A percentile compares a stretch with the other conserved stretches of the same genome.
phyloP scores from a whole-genome alignment of 305 asterid species.

The Fraxinus angustifolia region DNA sequence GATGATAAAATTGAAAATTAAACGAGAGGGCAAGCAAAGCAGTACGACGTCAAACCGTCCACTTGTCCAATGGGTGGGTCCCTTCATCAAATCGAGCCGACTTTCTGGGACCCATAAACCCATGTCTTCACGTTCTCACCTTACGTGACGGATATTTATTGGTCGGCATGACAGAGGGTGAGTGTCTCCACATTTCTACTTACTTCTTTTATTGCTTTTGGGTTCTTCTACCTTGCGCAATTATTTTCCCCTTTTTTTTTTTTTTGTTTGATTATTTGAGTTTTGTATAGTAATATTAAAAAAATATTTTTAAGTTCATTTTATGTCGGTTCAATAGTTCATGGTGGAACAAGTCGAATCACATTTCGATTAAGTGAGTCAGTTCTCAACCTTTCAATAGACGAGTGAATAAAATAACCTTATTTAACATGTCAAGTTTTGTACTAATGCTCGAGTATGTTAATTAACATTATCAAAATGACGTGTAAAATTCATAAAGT shows the following conservation, averaged over 20 bases:
- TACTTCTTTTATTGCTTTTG: background rate
- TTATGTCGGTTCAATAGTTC: background rate
- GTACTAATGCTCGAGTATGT: background rate
- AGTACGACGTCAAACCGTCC: conserved; percentile 3
- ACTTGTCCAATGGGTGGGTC: conserved; percentile 14
- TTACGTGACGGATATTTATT: conserved; percentile 20
- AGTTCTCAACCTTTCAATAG: background rate
- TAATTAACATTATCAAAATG: background rate
- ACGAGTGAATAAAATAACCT: no score
- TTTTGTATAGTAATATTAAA: background rate
- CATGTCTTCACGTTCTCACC: background rate
- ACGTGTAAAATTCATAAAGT: background rate
- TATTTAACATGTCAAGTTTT: background rate
- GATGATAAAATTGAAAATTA: background rate
- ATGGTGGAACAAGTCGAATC: background rate
- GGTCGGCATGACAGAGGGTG: conserved; percentile 27
- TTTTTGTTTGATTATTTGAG: background rate
- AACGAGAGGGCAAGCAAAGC: background rate
- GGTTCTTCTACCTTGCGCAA: background rate
- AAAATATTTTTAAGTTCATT: no score
- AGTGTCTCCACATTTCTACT: background rate
- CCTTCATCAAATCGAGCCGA: conserved; percentile 38
- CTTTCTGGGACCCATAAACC: conserved; percentile 29
- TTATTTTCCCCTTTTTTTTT: background rate
- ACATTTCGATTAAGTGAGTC: background rate